phyloP scores from a whole-genome alignment of 2,329 filamentous ascomycete species.

The Ophiostoma sp. region DNA sequence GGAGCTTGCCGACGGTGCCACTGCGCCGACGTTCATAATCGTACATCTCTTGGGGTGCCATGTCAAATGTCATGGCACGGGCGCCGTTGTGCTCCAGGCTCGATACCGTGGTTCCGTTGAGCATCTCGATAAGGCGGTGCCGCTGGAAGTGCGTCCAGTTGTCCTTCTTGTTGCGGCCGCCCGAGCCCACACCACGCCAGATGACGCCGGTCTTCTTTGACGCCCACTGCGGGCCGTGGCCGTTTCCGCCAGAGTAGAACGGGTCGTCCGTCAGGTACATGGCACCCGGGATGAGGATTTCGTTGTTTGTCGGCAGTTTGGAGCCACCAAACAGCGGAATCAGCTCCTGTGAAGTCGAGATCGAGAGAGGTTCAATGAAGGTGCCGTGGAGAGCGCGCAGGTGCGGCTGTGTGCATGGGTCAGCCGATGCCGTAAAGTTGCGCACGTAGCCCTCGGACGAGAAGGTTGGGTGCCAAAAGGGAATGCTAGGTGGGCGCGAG shows the following conservation, averaged over 20 bases:
- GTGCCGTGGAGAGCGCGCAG: conserved; percentile 46
- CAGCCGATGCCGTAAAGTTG: conserved; percentile 50
- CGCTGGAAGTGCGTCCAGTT: conserved; percentile 66
- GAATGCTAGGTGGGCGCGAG: conserved; percentile 24
- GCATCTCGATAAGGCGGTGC: conserved; percentile 64
- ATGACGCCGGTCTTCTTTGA: conserved; percentile 51
- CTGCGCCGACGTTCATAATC: conserved; percentile 36
- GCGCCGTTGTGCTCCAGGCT: conserved; percentile 40
- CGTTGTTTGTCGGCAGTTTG: conserved; percentile 55
- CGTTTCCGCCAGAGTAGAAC: conserved; percentile 52
- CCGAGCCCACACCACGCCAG: conserved; percentile 62
- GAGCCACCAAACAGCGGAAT: conserved; percentile 55
- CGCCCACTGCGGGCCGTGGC: conserved; percentile 53
- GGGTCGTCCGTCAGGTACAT: conserved; percentile 57
- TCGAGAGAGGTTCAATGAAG: conserved; percentile 46
- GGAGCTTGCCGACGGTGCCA: conserved; percentile 39
- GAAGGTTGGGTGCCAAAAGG: conserved; percentile 30
- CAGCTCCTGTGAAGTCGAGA: conserved; percentile 46
- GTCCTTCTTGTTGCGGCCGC: conserved; percentile 46
- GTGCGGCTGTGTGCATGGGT: conserved; percentile 51
- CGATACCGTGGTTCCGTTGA: conserved; percentile 56
- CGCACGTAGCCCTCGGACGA: conserved; percentile 44
- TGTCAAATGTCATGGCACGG: conserved; percentile 44
- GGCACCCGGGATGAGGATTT: conserved; percentile 56
- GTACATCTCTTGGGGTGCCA: conserved; percentile 42